Evolutionary conservation across 2,329 filamentous ascomycete genomes (phyloP).

Genomic region (Aspergillus ruber): DNA sequence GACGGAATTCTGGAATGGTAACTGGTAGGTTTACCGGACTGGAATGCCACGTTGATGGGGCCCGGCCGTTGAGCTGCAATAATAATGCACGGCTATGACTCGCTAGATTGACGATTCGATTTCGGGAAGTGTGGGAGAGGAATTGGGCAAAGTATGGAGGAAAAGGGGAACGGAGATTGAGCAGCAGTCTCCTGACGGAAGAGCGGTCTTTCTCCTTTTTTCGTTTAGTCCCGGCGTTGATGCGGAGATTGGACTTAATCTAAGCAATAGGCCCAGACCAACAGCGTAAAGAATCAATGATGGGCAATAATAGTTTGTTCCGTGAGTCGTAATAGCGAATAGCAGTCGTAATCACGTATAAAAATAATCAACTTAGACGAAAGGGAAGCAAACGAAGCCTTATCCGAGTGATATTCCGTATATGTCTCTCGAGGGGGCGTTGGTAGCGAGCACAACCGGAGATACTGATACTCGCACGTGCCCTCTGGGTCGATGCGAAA

Average conservation of each 20-base stretch:
- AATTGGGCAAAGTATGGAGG: neutral
- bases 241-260: neutral
- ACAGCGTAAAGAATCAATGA: neutral
- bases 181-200: neutral
- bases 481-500: neutral
- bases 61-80: slow-evolving; percentile 9
- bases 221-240: neutral
- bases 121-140: neutral
- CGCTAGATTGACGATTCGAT: slow-evolving; percentile 1
- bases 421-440: too few species aligned
- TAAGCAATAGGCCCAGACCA: neutral
- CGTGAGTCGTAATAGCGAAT: neutral
- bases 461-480: slow-evolving; percentile 1
- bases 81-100: slow-evolving; percentile 12
- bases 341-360: neutral
- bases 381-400: too few species aligned
- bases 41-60: slow-evolving; percentile 27
- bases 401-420: too few species aligned
- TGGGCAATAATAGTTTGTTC: neutral
- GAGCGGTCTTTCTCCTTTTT: neutral
- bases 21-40: slow-evolving; percentile 13
- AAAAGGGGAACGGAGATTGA: neutral
- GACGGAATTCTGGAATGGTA: slow-evolving; percentile 13
- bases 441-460: neutral
- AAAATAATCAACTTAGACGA: too few species aligned